Evolutionary conservation across 148 eudicot species (phyloP), one percentile per base, ranked within the genome.

Genomic region (Gaultheria prostrata): DNA sequence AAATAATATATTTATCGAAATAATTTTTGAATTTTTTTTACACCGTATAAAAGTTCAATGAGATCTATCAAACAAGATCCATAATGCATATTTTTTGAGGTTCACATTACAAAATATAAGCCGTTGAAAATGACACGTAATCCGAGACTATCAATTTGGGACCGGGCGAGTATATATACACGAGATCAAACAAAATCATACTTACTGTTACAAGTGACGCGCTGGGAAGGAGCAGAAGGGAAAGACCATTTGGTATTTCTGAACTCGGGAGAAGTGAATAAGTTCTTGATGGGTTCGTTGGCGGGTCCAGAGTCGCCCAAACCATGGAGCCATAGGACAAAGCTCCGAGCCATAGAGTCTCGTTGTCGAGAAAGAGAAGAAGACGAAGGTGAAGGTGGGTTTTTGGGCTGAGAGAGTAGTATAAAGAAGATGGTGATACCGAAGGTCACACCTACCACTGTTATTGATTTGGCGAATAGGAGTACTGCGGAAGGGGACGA

Each of bases 251-350:
- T 84, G 70, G 98, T 84, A 84, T 85, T 85, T 28, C 85, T 88
- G 87, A 97, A 95, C 79, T 93, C 87, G 35, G 92, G 88, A 18
- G 98, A 92, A 81, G 91, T 90, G 92, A 97, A 97, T 15, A 93
- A 82, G 70, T 89, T 63, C 82, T 93, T 93, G 86, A 93, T 93
- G 83, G 98, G 98, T 85, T 97, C 96, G 69, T 95, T 97, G 12
- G 95, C 95, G 5, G 98, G 98, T 33, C 99, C 99, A 9, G 99
- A 93, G 82, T 97, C 98, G 78, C 99, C 99, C 85, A 95, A 87
- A 75, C 99, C 99, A 70, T 97, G 99, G 32, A 97, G 94, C 98
- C 99, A 97, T 28, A 97, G 59, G 2, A 97, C 61, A 81, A 92
- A 97, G 87, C 95, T 97, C 70, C 89, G 87, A 80, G 92, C 89